Evolutionary conservation across 2,329 filamentous ascomycete genomes (phyloP), one percentile per base, ranked within the genome.

Genomic region (Verruconis gallopava): DNA sequence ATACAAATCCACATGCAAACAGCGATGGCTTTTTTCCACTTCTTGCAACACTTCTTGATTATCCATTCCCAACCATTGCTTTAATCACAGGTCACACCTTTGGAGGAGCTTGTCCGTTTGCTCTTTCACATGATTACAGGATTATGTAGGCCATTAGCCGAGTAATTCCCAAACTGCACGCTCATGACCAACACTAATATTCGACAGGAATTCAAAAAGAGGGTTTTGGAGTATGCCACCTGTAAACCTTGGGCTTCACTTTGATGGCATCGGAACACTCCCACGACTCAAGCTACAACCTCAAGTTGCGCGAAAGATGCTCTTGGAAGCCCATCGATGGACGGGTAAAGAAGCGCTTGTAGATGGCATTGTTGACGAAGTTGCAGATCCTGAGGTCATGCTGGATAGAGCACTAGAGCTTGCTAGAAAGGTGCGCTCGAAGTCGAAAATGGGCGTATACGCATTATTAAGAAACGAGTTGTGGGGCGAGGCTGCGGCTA

Each of bases 11-110:
- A 19, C 69, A 66, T 42, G 75, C 67, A 57, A 76, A 79, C 30
- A 64, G 65, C 13, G 74, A 69, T 49, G 66, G 63, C 19, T 79
- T 77, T 43, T 71, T 68, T 9, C 74, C 75, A 40, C 55, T 69
- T 3, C 54, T 70, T 12, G 62, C 66, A 19, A 67, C 66, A 1
- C 50, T 61, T 58, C 53, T 71, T 49, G 66, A 70, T 52, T 69
- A 67, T 41, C 64, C 65, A 0, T 68, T 57, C 44, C 67, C 67
- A 4, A 71, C 67, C 1, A 62, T 69, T 20, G 66, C 65, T 3
- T 53, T 68, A 0, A 45, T 71, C 3, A 69, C 66, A 1, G 66
- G 66, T 3, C 66, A 70, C 46, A 67, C 65, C 1, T 70, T 69
- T 32, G 67, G 66, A 25, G 67, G 66, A 4, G 66, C 60, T 3